Conservation (phyloP, 208 protist species). For the Crithidia bombi region DNA sequence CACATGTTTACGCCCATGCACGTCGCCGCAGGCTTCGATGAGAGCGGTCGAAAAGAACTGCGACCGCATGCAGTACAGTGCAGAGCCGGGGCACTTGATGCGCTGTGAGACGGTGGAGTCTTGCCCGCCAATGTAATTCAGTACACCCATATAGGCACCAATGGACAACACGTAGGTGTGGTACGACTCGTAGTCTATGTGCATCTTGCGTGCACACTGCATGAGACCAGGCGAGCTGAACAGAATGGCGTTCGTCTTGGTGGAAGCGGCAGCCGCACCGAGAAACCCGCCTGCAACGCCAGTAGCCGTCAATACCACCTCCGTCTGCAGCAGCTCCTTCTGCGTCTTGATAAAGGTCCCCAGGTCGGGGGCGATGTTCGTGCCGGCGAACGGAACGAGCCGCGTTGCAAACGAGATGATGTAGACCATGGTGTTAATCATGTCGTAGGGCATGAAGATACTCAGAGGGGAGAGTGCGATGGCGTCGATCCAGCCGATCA, state of each 20-base stretch:
- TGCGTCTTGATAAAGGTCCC: slow-evolving; percentile 25
- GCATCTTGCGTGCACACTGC: slow-evolving; percentile 46
- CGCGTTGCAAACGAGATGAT: slow-evolving; percentile 56
- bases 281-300: slow-evolving; percentile 65
- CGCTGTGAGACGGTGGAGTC: slow-evolving; percentile 56
- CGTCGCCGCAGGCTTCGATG: slow-evolving; percentile 39
- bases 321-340: slow-evolving; percentile 13
- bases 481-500: slow-evolving; percentile 66
- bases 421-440: slow-evolving; percentile 48
- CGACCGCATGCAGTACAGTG: slow-evolving; percentile 43
- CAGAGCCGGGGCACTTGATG: slow-evolving; percentile 37
- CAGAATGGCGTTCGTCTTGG: slow-evolving; percentile 49
- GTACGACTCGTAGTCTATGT: slow-evolving; percentile 37
- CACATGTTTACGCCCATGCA: slow-evolving; percentile 30
- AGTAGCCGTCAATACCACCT: slow-evolving; percentile 46
- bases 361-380: slow-evolving; percentile 29
- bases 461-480: slow-evolving; percentile 64
- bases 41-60: slow-evolving; percentile 50
- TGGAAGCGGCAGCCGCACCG: slow-evolving; percentile 35
- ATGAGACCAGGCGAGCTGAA: slow-evolving; percentile 67
- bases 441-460: slow-evolving; percentile 70
- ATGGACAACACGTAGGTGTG: slow-evolving; percentile 60
- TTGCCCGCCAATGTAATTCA: slow-evolving; percentile 65
- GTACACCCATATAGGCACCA: slow-evolving; percentile 43
- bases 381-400: slow-evolving; percentile 51